phyloP scores from a whole-genome alignment of 2,329 filamentous ascomycete genomes.

The Talaromyces sp. region DNA sequence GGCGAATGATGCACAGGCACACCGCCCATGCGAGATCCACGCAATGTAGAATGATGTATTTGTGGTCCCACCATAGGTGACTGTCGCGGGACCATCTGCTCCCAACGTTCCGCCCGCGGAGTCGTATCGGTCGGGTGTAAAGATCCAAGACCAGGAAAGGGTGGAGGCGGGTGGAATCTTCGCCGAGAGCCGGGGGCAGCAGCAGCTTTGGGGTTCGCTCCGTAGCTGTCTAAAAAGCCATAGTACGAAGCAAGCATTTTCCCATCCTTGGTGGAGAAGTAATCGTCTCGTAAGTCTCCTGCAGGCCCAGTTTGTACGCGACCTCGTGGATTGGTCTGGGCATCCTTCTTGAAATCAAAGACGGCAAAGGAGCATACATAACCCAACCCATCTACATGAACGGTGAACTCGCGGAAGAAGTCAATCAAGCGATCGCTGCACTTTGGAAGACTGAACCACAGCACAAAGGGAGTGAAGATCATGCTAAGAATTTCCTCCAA shows the following conservation, averaged over 20 bases:
- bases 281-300: constrained; percentile 78
- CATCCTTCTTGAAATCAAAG: constrained; percentile 89
- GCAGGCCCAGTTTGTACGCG: constrained; percentile 26
- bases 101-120: constrained; percentile 41
- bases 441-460: constrained; percentile 80
- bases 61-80: constrained; percentile 22
- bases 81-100: constrained; percentile 23
- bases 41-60: constrained; percentile 29
- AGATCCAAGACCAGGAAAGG: constrained; percentile 68
- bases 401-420: constrained; percentile 96
- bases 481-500: constrained; percentile 89
- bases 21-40: constrained; percentile 27
- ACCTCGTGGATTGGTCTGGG: constrained; percentile 43
- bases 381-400: constrained; percentile 92
- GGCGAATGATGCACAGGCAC: constrained; percentile 33
- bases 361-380: constrained; percentile 97
- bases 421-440: constrained; percentile 92
- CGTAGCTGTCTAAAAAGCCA: constrained; percentile 90
- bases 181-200: constrained; percentile 48
- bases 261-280: constrained; percentile 90
- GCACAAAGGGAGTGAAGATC: constrained; percentile 82
- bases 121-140: constrained; percentile 49
- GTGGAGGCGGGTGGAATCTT: constrained; percentile 70
- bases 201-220: constrained; percentile 67
- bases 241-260: constrained; percentile 99